Percentiles rank a stretch among this genome's conserved stretches.
Conservation (phyloP, 164 flowering plant genomes). For the Buxus sempervirens region DNA sequence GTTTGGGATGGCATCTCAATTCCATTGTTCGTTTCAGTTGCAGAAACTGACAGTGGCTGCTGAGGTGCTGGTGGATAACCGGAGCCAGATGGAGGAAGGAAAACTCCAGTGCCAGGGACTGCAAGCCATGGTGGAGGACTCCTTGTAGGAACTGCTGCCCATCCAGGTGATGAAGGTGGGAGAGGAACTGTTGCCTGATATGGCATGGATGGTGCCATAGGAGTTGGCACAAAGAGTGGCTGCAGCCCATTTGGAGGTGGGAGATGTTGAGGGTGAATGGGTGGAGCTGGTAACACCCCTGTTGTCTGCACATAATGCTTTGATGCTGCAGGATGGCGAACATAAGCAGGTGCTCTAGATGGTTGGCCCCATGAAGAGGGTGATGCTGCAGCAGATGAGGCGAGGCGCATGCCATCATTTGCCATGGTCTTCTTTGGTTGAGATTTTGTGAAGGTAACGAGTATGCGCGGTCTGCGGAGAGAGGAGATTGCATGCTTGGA, state of each 20-base stretch:
- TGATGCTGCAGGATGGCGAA: conserved; percentile 45
- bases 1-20: conserved; percentile 23
- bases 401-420: conserved; percentile 30
- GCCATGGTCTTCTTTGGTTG: conserved; percentile 44
- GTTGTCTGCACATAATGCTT: conserved; percentile 57
- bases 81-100: conserved; percentile 82
- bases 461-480: conserved; percentile 59
- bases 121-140: conserved; percentile 62
- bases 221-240: conserved; percentile 53
- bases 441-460: conserved; percentile 65
- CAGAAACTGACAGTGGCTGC: conserved; percentile 13
- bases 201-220: conserved; percentile 52
- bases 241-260: conserved; percentile 54
- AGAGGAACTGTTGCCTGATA: conserved; percentile 57
- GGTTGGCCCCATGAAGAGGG: conserved; percentile 56
- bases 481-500: conserved; percentile 72
- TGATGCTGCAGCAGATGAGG: conserved; percentile 28
- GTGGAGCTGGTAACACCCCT: conserved; percentile 60
- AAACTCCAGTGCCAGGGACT: conserved; percentile 92
- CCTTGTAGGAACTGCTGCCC: conserved; percentile 54
- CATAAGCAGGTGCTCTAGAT: conserved; percentile 42
- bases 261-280: conserved; percentile 41
- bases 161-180: conserved; percentile 51
- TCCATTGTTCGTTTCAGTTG: conserved; percentile 22
- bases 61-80: conserved; percentile 37